Conservation (phyloP, 2,329 filamentous ascomycete species). For the Epichloe typhina region DNA sequence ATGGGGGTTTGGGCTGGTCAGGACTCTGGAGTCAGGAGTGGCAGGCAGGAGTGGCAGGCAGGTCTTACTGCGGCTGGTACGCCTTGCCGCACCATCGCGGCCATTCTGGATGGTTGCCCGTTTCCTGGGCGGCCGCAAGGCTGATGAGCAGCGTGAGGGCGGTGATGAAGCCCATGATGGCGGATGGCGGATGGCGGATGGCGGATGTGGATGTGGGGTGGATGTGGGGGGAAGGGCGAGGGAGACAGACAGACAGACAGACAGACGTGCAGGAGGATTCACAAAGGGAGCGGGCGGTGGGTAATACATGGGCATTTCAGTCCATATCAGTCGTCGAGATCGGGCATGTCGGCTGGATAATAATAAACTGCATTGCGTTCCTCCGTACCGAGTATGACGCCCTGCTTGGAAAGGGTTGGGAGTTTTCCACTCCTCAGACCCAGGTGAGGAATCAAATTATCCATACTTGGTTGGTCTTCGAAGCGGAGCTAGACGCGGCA, state of each 20-base stretch:
- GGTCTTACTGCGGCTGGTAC: constrained; percentile 26
- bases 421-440: too few species aligned
- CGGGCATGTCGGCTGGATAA: too few species aligned
- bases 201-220: not conserved
- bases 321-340: too few species aligned
- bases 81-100: constrained; percentile 35
- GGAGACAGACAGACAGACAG: not conserved
- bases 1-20: not conserved
- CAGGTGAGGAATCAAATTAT: too few species aligned
- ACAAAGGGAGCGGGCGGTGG: too few species aligned
- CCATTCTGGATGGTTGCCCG: constrained; percentile 29
- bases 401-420: too few species aligned
- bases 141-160: not conserved
- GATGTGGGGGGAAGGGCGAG: not conserved
- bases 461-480: too few species aligned
- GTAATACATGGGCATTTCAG: too few species aligned
- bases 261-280: too few species aligned
- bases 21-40: not conserved
- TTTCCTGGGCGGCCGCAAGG: constrained; percentile 15
- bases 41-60: not conserved
- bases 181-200: not conserved
- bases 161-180: not conserved
- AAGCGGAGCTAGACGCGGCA: too few species aligned
- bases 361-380: too few species aligned
- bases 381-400: too few species aligned